These are phyloP conservation scores for Phytopythium sindhum DNA, from an alignment of 352 stramenopile species.

Conservation along the genomic window DNA sequence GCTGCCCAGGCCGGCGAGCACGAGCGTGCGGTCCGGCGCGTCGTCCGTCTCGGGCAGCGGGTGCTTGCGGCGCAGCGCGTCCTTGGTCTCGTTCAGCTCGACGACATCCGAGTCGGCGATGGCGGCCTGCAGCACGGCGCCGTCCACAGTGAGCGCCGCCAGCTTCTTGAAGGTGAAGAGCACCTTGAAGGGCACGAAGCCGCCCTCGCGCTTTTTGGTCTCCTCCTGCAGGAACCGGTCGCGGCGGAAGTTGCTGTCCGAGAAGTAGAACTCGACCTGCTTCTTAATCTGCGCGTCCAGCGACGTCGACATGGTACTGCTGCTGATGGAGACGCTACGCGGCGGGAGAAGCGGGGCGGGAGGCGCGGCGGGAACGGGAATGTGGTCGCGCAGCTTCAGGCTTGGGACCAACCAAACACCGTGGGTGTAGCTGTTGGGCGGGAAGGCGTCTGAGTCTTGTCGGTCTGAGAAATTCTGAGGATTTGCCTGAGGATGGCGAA, in stretches of 20 bases:
- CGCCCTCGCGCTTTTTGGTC: constrained; percentile 78
- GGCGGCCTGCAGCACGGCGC: constrained; percentile 61
- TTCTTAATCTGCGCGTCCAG: constrained; percentile 78
- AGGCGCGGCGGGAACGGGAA: neutral
- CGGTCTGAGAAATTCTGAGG: constrained; percentile 7
- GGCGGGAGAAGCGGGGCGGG: neutral
- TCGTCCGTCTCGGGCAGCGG: constrained; percentile 65
- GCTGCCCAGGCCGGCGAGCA: constrained; percentile 64
- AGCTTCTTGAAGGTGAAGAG: constrained; percentile 93
- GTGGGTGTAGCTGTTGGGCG: neutral
- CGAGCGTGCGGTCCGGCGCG: constrained; percentile 53
- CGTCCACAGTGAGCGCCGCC: constrained; percentile 75
- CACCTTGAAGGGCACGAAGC: constrained; percentile 82
- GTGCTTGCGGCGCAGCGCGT: constrained; percentile 75
- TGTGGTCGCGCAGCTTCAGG: constrained; percentile 5
- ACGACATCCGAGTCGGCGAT: constrained; percentile 72
- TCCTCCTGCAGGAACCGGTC: constrained; percentile 88
- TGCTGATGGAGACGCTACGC: neutral
- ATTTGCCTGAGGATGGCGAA: neutral
- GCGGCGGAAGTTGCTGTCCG: constrained; percentile 90
- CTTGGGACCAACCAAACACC: neutral
- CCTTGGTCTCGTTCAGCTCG: constrained; percentile 76
- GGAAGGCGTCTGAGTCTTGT: constrained; percentile 8
- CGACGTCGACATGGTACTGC: constrained; percentile 52
- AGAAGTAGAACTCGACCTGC: constrained; percentile 94